These are phyloP conservation scores for Seminavis robusta DNA, from an alignment of 108 stramenopile genomes.

Conservation along the genomic window DNA sequence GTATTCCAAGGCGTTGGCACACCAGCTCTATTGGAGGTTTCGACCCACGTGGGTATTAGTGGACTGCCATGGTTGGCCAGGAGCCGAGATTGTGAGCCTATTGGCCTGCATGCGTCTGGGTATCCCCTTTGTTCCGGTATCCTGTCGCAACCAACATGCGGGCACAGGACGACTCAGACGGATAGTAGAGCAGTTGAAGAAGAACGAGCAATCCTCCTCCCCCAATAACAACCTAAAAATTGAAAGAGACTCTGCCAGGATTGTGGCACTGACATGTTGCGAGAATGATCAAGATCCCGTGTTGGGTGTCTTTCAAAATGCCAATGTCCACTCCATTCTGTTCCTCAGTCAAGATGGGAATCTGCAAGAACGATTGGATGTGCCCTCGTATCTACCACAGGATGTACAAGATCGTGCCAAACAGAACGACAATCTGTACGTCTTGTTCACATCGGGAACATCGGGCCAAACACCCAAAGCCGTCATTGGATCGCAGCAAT, in stretches of 20 bases:
- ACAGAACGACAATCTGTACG: constrained; percentile 18
- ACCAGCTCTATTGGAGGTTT: constrained; percentile 28
- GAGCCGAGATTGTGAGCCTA: constrained; percentile 29
- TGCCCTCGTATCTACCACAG: constrained; percentile 19
- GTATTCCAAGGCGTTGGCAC: constrained; percentile 23
- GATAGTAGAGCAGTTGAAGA: constrained; percentile 20
- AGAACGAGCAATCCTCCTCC: constrained; percentile 1
- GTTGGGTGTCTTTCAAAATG: constrained; percentile 26
- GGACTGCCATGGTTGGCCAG: constrained; percentile 24
- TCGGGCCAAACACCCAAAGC: constrained; percentile 10
- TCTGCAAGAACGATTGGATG: constrained; percentile 26
- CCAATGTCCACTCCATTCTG: constrained; percentile 29
- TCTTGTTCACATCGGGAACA: constrained; percentile 33
- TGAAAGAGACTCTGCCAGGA: neutral
- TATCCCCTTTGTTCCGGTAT: constrained; percentile 36
- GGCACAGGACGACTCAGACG: constrained; percentile 10
- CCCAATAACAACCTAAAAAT: neutral
- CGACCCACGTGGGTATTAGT: constrained; percentile 33
- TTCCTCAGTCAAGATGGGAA: constrained; percentile 21
- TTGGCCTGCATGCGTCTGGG: constrained; percentile 36
- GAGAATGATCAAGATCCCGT: constrained; percentile 43
- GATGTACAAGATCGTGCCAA: neutral
- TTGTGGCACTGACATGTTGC: constrained; percentile 27
- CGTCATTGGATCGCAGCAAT: constrained; percentile 20
- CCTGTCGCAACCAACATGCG: constrained; percentile 17